Conservation (phyloP, 805 yeast species). For the Saturnispora sanitii region DNA sequence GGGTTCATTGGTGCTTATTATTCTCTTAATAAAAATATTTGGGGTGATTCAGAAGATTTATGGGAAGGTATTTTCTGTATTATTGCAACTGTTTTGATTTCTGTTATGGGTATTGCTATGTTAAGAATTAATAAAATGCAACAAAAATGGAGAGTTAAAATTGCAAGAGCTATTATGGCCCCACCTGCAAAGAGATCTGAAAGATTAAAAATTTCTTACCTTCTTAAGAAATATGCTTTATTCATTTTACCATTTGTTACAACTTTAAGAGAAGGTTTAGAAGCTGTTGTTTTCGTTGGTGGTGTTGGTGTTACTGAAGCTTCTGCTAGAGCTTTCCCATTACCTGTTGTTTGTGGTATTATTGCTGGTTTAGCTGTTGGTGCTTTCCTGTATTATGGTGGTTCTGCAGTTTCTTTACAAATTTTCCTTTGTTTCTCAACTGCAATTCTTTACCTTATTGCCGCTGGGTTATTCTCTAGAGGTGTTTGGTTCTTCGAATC, state of each 20-base stretch:
- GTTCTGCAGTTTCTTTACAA: constrained; percentile 75
- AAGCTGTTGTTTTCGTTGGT: constrained; percentile 92
- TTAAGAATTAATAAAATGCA: constrained; percentile 92
- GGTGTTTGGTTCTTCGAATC: constrained; percentile 85
- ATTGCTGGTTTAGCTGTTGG: constrained; percentile 73
- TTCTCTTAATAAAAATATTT: constrained; percentile 67
- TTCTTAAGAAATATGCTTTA: constrained; percentile 72
- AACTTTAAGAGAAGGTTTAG: constrained; percentile 91
- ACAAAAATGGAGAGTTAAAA: constrained; percentile 92
- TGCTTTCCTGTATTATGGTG: constrained; percentile 63
- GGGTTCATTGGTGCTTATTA: constrained; percentile 94
- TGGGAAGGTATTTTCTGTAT: constrained; percentile 97
- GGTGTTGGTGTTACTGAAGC: constrained; percentile 67
- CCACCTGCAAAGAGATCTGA: constrained; percentile 40
- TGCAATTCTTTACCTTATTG: constrained; percentile 75
- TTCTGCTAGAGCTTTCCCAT: constrained; percentile 60
- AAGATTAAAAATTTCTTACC: constrained; percentile 43
- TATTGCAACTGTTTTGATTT: constrained; percentile 81
- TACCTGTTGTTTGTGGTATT: constrained; percentile 86
- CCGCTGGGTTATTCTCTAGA: constrained; percentile 90
- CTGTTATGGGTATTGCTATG: constrained; percentile 95
- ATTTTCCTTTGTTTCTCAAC: constrained; percentile 82
- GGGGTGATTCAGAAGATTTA: constrained; percentile 79
- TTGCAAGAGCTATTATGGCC: constrained; percentile 72
- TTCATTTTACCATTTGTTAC: constrained; percentile 85